phyloP scores from a whole-genome alignment of 768 basidiomycete genomes.

The Jaapia argillacea region DNA sequence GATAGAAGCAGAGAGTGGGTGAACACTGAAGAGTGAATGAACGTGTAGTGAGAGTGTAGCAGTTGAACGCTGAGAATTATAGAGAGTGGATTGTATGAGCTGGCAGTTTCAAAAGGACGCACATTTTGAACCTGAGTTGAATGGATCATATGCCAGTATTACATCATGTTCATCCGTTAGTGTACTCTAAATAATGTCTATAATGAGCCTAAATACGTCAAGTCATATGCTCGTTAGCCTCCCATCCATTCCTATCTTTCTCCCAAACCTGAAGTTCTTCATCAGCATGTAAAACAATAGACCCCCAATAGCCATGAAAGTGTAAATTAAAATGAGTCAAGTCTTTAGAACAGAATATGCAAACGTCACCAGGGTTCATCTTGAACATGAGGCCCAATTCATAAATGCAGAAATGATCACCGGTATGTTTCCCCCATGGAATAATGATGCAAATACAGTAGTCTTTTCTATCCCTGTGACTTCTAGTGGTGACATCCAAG shows the following conservation, averaged over 20 bases:
- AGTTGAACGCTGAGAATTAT: too few relatives aligned
- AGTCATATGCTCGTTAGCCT: too few relatives aligned
- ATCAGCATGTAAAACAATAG: constrained; percentile 9
- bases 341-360: constrained; percentile 8
- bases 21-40: too few relatives aligned
- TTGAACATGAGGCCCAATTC: constrained; percentile 13
- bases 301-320: constrained; percentile 8
- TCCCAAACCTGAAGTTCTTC: not conserved
- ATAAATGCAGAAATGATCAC: constrained; percentile 11
- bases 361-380: constrained; percentile 9
- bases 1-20: too few relatives aligned
- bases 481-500: not conserved
- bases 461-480: not conserved
- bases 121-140: too few relatives aligned
- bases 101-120: too few relatives aligned
- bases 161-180: too few relatives aligned
- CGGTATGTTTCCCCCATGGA: constrained; percentile 9
- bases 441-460: constrained; percentile 13
- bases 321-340: constrained; percentile 14
- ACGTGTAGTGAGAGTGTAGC: too few relatives aligned
- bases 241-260: not conserved
- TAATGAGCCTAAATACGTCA: too few relatives aligned
- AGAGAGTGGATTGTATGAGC: too few relatives aligned
- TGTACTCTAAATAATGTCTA: too few relatives aligned
- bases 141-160: too few relatives aligned